These are phyloP conservation scores for Sarocladium strictum DNA, from an alignment of 2,329 filamentous ascomycete species.

Conservation along the genomic window DNA sequence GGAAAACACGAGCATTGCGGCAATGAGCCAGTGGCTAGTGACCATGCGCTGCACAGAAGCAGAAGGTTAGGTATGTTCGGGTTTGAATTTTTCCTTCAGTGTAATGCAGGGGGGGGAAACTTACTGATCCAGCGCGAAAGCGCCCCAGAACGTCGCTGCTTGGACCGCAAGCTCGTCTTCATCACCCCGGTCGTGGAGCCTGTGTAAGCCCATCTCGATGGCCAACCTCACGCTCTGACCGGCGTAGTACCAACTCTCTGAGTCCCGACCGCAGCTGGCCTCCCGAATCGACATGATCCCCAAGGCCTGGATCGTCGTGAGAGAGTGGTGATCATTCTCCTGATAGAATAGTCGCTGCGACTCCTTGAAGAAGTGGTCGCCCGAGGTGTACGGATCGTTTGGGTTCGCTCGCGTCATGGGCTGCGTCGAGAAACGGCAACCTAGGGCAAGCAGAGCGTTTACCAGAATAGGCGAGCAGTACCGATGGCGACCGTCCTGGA, in stretches of 20 bases:
- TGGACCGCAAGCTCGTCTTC: slow-evolving; percentile 53
- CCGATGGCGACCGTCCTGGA: slow-evolving; percentile 50
- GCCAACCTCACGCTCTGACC: slow-evolving; percentile 68
- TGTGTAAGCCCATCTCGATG: slow-evolving; percentile 65
- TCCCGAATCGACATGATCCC: slow-evolving; percentile 72
- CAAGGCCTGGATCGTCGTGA: slow-evolving; percentile 69
- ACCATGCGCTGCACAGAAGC: slow-evolving; percentile 49
- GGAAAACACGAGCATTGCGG: slow-evolving; percentile 54
- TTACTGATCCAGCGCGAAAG: slow-evolving; percentile 58
- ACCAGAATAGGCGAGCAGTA: slow-evolving; percentile 64
- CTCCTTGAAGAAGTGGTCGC: slow-evolving; percentile 71
- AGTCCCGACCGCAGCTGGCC: slow-evolving; percentile 66
- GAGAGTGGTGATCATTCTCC: slow-evolving; percentile 50
- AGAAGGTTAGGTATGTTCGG: not conserved
- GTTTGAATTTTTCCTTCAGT: too few species aligned
- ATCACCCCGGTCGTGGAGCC: slow-evolving; percentile 40
- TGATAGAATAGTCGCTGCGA: slow-evolving; percentile 54
- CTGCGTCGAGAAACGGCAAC: slow-evolving; percentile 63
- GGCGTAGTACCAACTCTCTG: slow-evolving; percentile 66
- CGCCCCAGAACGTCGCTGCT: slow-evolving; percentile 56
- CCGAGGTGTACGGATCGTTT: slow-evolving; percentile 57
- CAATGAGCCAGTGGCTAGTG: slow-evolving; percentile 55
- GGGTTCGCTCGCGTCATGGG: slow-evolving; percentile 57
- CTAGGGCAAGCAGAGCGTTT: slow-evolving; percentile 59
- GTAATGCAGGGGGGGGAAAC: slow-evolving; percentile 19